Evolutionary conservation across 805 yeast genomes (phyloP).

Genomic region (Cyberlindnera samutprakarnensis): DNA sequence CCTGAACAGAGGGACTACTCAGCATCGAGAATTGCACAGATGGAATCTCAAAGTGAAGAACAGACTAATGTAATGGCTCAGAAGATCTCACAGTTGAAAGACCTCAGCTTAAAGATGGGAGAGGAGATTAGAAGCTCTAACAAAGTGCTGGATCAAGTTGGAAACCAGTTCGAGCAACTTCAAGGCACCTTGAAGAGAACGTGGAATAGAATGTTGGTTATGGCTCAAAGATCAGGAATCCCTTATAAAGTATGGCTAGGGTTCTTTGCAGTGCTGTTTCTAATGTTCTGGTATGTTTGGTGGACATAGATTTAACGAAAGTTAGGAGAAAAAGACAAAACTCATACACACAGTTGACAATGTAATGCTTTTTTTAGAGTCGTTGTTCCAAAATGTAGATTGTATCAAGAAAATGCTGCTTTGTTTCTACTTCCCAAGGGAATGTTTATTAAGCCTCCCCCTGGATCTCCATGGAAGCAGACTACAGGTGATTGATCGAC

Average conservation of each 20-base stretch:
- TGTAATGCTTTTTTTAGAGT: too few species aligned
- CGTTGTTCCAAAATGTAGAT: too few species aligned
- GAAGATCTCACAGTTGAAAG: slow-evolving; percentile 48
- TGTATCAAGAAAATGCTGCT: too few species aligned
- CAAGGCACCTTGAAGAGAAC: slow-evolving; percentile 42
- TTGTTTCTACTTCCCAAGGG: too few species aligned
- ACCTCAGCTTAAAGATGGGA: slow-evolving; percentile 51
- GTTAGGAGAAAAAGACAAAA: too few species aligned
- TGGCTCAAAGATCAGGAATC: slow-evolving; percentile 61
- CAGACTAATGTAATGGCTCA: slow-evolving; percentile 46
- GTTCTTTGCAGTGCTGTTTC: slow-evolving; percentile 38
- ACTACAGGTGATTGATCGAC: too few species aligned
- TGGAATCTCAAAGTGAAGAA: slow-evolving; percentile 63
- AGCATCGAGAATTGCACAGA: slow-evolving; percentile 46
- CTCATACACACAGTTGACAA: too few species aligned
- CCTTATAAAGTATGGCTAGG: slow-evolving; percentile 55
- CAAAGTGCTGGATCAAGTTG: slow-evolving; percentile 34
- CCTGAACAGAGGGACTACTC: slow-evolving; percentile 32
- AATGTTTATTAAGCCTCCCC: too few species aligned
- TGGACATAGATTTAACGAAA: too few species aligned
- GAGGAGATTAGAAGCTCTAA: slow-evolving; percentile 53
- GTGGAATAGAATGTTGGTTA: slow-evolving; percentile 47
- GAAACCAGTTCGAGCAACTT: slow-evolving; percentile 39
- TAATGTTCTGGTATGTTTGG: slow-evolving; percentile 48
- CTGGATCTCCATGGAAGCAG: too few species aligned